A percentile compares a stretch with the other conserved stretches of the same genome.
These are phyloP conservation scores for Coriaria nepalensis DNA, from an alignment of 306 rosid genomes.

Conservation along the genomic window DNA sequence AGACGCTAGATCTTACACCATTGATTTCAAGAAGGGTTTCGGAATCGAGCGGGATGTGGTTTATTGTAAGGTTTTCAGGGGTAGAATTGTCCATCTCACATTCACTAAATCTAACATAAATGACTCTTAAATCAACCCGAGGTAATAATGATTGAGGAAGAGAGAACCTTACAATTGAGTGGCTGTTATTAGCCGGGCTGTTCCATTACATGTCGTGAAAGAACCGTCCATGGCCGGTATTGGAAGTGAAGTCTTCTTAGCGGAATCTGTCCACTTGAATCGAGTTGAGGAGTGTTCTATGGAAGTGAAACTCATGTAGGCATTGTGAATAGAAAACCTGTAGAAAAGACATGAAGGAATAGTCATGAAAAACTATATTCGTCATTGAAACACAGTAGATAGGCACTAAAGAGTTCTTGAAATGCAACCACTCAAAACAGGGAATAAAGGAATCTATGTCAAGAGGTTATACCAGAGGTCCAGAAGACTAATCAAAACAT, in stretches of 20 bases:
- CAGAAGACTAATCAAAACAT: too few relatives aligned
- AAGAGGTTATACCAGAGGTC: too few relatives aligned
- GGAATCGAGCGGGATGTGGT: conserved; percentile 52
- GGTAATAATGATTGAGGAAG: conserved; percentile 42
- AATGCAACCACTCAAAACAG: too few relatives aligned
- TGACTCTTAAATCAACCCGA: conserved; percentile 68
- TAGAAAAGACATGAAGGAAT: conserved; percentile 15
- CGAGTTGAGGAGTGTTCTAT: conserved; percentile 18
- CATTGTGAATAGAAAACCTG: conserved; percentile 15
- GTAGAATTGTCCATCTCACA: conserved; percentile 56
- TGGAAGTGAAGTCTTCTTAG: conserved; percentile 14
- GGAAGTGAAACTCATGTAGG: conserved; percentile 12
- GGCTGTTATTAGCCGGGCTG: conserved; percentile 38
- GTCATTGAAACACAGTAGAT: too few relatives aligned
- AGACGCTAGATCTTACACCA: conserved; percentile 49
- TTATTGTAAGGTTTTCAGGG: conserved; percentile 51
- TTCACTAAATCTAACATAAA: conserved; percentile 60
- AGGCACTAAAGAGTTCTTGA: too few relatives aligned
- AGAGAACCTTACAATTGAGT: conserved; percentile 31
- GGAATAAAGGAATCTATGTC: too few relatives aligned
- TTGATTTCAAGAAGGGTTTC: conserved; percentile 69
- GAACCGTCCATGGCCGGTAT: conserved; percentile 38
- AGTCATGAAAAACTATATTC: conserved; percentile 4
- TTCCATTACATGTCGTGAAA: conserved; percentile 28
- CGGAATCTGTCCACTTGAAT: conserved; percentile 20